Percentiles rank a stretch among this genome's conserved stretches.
phyloP scores from a whole-genome alignment of 768 basidiomycete genomes.

The Botryobasidium botryosum region DNA sequence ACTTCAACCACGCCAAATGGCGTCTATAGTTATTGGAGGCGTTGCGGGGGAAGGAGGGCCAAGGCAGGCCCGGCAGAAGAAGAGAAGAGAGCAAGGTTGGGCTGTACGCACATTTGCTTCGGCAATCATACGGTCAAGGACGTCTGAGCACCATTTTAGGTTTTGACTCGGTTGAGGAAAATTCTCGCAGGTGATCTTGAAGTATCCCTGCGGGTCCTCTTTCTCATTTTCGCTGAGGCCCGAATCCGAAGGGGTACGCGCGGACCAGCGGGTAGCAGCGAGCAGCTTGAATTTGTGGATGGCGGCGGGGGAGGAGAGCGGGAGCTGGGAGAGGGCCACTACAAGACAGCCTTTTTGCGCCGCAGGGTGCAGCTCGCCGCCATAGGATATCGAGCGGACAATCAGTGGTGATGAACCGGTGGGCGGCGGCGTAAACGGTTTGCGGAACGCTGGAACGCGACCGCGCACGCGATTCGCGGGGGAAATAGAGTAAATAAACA shows the following conservation, averaged over 20 bases:
- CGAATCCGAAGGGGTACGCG: slow-evolving; percentile 49
- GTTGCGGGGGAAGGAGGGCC: too few species aligned
- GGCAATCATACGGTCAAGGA: slow-evolving; percentile 55
- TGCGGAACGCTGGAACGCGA: slow-evolving; percentile 69
- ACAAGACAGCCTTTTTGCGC: slow-evolving; percentile 55
- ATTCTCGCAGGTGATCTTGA: slow-evolving; percentile 84
- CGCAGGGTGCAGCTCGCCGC: slow-evolving; percentile 58
- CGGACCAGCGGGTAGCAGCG: slow-evolving; percentile 77
- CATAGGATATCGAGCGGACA: slow-evolving; percentile 60
- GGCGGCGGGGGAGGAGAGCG: slow-evolving; percentile 43
- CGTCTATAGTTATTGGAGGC: too few species aligned
- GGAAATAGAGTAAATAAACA: neutral
- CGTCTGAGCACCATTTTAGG: slow-evolving; percentile 85
- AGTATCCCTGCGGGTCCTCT: slow-evolving; percentile 43
- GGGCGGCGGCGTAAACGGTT: slow-evolving; percentile 58
- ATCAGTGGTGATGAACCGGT: slow-evolving; percentile 36
- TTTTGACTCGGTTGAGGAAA: slow-evolving; percentile 75
- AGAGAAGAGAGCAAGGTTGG: neutral
- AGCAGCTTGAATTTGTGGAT: slow-evolving; percentile 76
- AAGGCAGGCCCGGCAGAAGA: neutral
- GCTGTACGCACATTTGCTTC: slow-evolving; percentile 63
- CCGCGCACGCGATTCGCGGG: too few species aligned
- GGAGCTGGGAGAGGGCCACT: slow-evolving; percentile 55
- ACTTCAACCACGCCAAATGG: neutral
- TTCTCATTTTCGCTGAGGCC: slow-evolving; percentile 27